phyloP scores from a whole-genome alignment of 2,329 filamentous ascomycete species.

The Ophiostoma ips region DNA sequence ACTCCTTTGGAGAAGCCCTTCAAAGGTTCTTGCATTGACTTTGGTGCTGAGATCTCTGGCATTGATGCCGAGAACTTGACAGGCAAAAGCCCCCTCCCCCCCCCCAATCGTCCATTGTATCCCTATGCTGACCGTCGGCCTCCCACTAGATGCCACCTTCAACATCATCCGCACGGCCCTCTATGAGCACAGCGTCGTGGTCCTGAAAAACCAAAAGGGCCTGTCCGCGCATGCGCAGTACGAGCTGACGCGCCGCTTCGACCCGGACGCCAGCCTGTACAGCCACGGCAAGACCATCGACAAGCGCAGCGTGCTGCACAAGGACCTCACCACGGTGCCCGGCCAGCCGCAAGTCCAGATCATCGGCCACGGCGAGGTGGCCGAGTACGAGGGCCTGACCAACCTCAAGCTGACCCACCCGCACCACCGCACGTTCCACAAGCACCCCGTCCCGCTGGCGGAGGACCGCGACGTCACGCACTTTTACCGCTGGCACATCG shows the following conservation, averaged over 20 bases:
- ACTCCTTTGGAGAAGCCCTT: conserved; percentile 8
- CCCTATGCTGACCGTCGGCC: too few relatives aligned
- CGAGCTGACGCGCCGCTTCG: conserved; percentile 58
- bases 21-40: conserved; percentile 27
- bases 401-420: conserved; percentile 58
- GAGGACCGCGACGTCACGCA: conserved; percentile 34
- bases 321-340: conserved; percentile 68
- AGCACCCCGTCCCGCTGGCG: conserved; percentile 40
- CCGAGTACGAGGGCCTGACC: conserved; percentile 54
- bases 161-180: conserved; percentile 47
- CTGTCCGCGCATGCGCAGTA: conserved; percentile 57
- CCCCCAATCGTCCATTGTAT: too few relatives aligned
- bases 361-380: conserved; percentile 59
- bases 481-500: conserved; percentile 70
- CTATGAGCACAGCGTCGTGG: conserved; percentile 53
- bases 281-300: conserved; percentile 65
- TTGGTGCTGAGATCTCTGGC: conserved; percentile 45
- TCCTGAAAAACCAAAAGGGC: conserved; percentile 53
- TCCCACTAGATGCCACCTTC: conserved; percentile 47
- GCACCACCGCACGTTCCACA: conserved; percentile 65
- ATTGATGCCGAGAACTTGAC: conserved; percentile 46
- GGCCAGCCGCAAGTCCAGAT: conserved; percentile 68
- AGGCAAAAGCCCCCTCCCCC: conserved; percentile 31
- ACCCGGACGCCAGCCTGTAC: conserved; percentile 47
- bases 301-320: conserved; percentile 53